Base-by-base conservation (phyloP, 805 yeast genomes). In the Debaryomyces tyrocola region DNA sequence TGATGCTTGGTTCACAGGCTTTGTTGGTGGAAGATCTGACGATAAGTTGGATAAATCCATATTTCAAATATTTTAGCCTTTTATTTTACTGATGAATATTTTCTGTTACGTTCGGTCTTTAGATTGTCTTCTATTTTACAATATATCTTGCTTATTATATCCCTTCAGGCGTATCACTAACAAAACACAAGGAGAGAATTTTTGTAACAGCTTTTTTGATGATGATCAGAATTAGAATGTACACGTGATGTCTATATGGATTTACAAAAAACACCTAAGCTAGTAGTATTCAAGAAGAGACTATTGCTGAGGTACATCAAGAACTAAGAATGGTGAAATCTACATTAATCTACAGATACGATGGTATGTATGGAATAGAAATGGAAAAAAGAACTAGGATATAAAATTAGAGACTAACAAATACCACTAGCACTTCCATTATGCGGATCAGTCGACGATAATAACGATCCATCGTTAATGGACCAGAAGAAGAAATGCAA, bases 401-500 rank as follows among this genome's bases (percentile, higher is more conserved):
- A 2, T 3, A 2, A 29, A 29, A 11, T 29, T 2, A 29, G n/a
- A 11, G n/a, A 29, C 12, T 17, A 17, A 17, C 18, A 17, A 17
- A 17, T 17, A 17, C 18, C 18, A 20, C 7, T 18, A 83, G 90
- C 94, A 20, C 82, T 94, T 41, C 98, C 99, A 24, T 75, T 92
- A 45, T 83, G 95, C 49, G 96, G 96, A 6, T 87, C 96, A 1
- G 91, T 89, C 10, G 98, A 92, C 62, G 90, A 87, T 51, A 75
- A 78, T 33, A 78, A 76, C 43, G 82, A 79, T 51, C 74, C 83
- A 0, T 71, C 73, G 4, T 71, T 92, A 38, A 59, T 74, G 20
- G 94, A 88, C 44, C 90, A 88, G 62, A 92, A 91, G 77, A 82
- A 86, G 63, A 90, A 90, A 65, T 82, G 89, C 54, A 91, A 92